phyloP scores from a whole-genome alignment of 2,329 filamentous ascomycete species.

The Trichoderma gracile region DNA sequence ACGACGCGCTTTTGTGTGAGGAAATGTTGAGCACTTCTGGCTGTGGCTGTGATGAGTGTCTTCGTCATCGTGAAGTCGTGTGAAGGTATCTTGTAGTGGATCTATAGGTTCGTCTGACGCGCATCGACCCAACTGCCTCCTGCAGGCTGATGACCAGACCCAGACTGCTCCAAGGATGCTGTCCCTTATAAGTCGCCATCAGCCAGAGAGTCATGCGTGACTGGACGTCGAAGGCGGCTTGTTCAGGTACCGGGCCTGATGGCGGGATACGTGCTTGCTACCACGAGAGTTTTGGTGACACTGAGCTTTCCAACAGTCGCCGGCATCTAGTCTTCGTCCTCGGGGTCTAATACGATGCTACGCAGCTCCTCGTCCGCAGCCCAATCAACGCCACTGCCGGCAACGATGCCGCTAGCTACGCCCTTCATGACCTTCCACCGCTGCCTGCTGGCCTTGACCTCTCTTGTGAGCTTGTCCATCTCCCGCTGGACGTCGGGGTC shows the following conservation, averaged over 20 bases:
- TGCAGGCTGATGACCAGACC: background rate
- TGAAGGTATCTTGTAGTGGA: slow-evolving; percentile 7
- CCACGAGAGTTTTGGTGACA: background rate
- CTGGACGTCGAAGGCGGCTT: too few relatives aligned
- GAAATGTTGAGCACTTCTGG: background rate
- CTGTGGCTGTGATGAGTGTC: background rate
- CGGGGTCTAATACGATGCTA: slow-evolving; percentile 70
- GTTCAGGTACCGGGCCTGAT: background rate
- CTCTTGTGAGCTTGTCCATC: slow-evolving; percentile 58
- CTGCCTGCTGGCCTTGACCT: slow-evolving; percentile 62
- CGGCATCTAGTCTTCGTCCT: slow-evolving; percentile 43
- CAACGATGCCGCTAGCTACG: slow-evolving; percentile 74
- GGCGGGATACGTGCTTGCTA: background rate
- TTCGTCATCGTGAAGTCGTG: background rate
- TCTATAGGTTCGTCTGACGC: slow-evolving; percentile 14
- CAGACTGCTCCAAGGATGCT: too few relatives aligned
- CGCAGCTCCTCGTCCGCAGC: slow-evolving; percentile 66
- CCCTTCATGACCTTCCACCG: slow-evolving; percentile 76
- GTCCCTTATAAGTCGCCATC: background rate
- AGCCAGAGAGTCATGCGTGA: background rate
- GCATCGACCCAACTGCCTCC: slow-evolving; percentile 3
- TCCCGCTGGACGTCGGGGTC: slow-evolving; percentile 56
- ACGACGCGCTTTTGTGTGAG: background rate
- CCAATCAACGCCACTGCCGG: slow-evolving; percentile 83
- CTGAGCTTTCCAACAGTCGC: background rate